Conservation (phyloP, 306 rosid species). For the Hippophae rhamnoides region DNA sequence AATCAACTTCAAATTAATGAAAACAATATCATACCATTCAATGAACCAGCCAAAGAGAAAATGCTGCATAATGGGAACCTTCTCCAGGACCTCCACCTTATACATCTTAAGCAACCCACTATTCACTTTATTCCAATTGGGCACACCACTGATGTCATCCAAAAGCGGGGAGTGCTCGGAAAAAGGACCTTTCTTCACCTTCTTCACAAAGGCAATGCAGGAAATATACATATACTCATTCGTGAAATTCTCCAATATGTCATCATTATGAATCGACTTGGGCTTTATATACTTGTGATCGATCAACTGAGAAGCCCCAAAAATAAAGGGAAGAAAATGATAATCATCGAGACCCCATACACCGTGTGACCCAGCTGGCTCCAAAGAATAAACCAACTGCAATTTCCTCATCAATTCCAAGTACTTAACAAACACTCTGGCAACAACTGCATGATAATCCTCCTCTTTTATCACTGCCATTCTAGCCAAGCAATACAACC, state of each 20-base stretch:
- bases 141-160: conserved; percentile 97
- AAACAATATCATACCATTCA: conserved; percentile 44
- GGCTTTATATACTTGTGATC: conserved; percentile 95
- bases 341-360: conserved; percentile 99
- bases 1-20: neutral
- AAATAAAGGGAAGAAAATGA: conserved; percentile 75
- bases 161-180: conserved; percentile 93
- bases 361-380: conserved; percentile 98
- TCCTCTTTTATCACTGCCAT: conserved; percentile 57
- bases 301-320: conserved; percentile 86
- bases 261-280: conserved; percentile 79
- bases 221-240: conserved; percentile 65
- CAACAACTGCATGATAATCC: conserved; percentile 61
- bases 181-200: conserved; percentile 90
- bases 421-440: conserved; percentile 65
- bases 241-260: conserved; percentile 75
- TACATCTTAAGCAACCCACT: conserved; percentile 95
- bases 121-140: conserved; percentile 87
- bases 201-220: conserved; percentile 62
- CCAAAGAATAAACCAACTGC: conserved; percentile 67
- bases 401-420: conserved; percentile 82
- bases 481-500: conserved; percentile 74
- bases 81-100: conserved; percentile 91
- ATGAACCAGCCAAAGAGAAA: conserved; percentile 86
- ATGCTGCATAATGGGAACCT: conserved; percentile 99